Percentiles rank a stretch among this genome's conserved stretches.
Conservation (phyloP, 345 rosid genomes). For the Syzygium grande region DNA sequence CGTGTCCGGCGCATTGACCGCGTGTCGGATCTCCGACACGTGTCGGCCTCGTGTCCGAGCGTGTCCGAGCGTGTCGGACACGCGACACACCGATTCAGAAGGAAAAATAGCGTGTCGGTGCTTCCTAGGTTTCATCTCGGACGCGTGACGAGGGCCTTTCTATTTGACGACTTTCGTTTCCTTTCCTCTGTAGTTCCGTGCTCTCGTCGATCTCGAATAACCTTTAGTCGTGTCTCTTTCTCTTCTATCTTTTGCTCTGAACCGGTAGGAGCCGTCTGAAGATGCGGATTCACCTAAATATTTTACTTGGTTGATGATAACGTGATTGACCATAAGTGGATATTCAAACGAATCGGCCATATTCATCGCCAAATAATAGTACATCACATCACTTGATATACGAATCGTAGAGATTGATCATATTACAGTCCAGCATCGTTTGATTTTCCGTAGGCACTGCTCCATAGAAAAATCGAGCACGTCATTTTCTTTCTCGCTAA, state of each 20-base stretch:
- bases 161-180: not conserved
- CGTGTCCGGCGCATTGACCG: too few species aligned
- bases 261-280: not conserved
- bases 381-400: not conserved
- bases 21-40: too few species aligned
- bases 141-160: not conserved
- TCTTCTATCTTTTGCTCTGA: rapidly evolving
- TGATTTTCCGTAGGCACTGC: not conserved
- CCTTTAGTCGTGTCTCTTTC: not conserved
- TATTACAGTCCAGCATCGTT: not conserved
- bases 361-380: not conserved
- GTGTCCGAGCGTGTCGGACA: too few species aligned
- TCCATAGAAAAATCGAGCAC: not conserved
- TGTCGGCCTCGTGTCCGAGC: too few species aligned
- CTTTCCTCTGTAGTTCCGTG: not conserved
- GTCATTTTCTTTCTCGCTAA: not conserved
- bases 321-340: not conserved
- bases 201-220: not conserved
- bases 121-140: not conserved
- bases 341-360: not conserved
- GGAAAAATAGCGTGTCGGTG: too few species aligned
- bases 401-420: not conserved
- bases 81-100: too few species aligned
- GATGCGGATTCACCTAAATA: not conserved
- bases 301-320: not conserved